Evolutionary conservation across 2,329 filamentous ascomycete species (phyloP).

Genomic region (Cladosporium halotolerans): DNA sequence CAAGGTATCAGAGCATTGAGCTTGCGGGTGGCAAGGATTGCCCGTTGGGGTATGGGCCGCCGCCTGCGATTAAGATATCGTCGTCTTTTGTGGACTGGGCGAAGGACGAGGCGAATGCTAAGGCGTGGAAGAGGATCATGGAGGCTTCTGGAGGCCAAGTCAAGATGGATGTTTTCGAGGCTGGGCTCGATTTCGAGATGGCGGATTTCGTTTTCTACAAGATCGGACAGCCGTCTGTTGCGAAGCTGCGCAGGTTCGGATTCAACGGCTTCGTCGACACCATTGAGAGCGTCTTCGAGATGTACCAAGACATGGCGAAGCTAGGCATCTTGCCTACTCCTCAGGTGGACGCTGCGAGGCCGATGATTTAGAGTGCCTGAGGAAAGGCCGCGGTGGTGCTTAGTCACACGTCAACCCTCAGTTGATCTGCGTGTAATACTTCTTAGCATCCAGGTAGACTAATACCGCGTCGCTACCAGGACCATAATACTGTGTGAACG

Average conservation of each 20-base stretch:
- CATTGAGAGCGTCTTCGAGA: slow-evolving; percentile 35
- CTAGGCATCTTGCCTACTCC: slow-evolving; percentile 39
- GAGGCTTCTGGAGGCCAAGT: slow-evolving; percentile 11
- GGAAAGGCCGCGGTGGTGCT: no score
- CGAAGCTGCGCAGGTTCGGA: slow-evolving; percentile 27
- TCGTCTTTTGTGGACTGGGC: slow-evolving; percentile 37
- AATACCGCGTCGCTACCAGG: no score
- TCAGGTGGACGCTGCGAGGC: slow-evolving; percentile 20
- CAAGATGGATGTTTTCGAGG: slow-evolving; percentile 22
- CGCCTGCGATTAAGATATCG: slow-evolving; percentile 10
- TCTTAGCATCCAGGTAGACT: no score
- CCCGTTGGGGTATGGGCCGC: slow-evolving; percentile 19
- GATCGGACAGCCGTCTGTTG: slow-evolving; percentile 25
- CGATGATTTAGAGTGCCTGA: slow-evolving; percentile 18
- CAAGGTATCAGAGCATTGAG: slow-evolving; percentile 12
- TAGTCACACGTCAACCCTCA: no score
- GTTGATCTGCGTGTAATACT: no score
- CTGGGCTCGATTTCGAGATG: slow-evolving; percentile 34
- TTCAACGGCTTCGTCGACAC: slow-evolving; percentile 42
- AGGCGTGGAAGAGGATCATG: slow-evolving; percentile 35
- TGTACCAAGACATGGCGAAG: slow-evolving; percentile 35
- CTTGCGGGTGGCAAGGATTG: slow-evolving; percentile 13
- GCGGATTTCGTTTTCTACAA: slow-evolving; percentile 21
- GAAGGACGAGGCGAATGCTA: slow-evolving; percentile 34
- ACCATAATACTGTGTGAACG: no score